Percentiles rank a stretch among this genome's conserved stretches.
Conservation (phyloP, 306 rosid genomes). For the Aeschynomene evenia region DNA sequence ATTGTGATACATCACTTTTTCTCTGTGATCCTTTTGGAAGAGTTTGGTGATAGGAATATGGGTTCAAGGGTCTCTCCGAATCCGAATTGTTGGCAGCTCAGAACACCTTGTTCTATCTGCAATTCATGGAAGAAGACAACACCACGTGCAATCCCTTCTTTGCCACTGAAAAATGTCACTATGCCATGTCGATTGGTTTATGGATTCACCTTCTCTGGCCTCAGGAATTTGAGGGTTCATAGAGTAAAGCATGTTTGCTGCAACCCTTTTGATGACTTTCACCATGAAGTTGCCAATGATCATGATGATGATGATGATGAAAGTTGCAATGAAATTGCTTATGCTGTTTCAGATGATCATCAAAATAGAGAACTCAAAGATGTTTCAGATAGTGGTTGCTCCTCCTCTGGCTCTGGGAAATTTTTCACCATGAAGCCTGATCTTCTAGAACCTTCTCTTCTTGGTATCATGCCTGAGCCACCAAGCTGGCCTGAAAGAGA, state of each 20-base stretch:
- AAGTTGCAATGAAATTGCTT: slow-evolving; percentile 21
- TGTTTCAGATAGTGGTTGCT: background rate
- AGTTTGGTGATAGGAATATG: slow-evolving; percentile 38
- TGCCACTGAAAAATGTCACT: slow-evolving; percentile 13
- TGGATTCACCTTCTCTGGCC: slow-evolving; percentile 4
- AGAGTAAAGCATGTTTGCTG: slow-evolving; percentile 32
- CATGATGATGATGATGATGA: slow-evolving; percentile 24
- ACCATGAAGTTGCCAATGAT: slow-evolving; percentile 25
- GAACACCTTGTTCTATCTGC: slow-evolving; percentile 28
- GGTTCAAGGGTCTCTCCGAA: slow-evolving; percentile 40
- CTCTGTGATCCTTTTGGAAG: slow-evolving; percentile 21
- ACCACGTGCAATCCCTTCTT: slow-evolving; percentile 25
- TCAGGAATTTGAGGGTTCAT: slow-evolving; percentile 17
- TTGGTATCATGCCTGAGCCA: slow-evolving; percentile 60
- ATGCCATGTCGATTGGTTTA: slow-evolving; percentile 23
- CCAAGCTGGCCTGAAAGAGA: slow-evolving; percentile 65
- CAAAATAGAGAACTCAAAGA: background rate
- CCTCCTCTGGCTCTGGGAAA: background rate
- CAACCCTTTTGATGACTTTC: slow-evolving; percentile 39
- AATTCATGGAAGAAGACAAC: slow-evolving; percentile 29
- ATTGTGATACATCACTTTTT: slow-evolving; percentile 4
- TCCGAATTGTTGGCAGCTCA: slow-evolving; percentile 36
- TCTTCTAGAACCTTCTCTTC: slow-evolving; percentile 48
- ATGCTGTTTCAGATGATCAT: slow-evolving; percentile 7
- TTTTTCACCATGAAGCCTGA: slow-evolving; percentile 30